A percentile compares a stretch with the other conserved stretches of the same genome.
These are phyloP conservation scores for Hymenoscyphus linearis DNA, from an alignment of 2,329 filamentous ascomycete genomes.

Conservation along the genomic window DNA sequence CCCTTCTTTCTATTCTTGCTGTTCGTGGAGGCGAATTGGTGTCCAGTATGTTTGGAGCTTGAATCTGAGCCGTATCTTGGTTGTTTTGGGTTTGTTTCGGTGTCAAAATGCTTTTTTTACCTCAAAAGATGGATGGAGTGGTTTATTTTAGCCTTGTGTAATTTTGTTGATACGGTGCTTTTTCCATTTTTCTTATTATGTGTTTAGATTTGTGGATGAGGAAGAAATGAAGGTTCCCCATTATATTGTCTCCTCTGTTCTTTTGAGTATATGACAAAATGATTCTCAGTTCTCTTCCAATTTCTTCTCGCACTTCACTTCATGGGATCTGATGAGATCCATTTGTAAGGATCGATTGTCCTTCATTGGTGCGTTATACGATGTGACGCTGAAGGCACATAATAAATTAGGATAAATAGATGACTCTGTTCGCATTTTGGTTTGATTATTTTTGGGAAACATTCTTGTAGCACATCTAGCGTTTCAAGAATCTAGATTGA, in stretches of 20 bases:
- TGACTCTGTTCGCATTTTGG: not conserved
- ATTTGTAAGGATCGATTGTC: too few species aligned
- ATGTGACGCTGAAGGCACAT: not conserved
- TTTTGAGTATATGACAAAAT: not conserved
- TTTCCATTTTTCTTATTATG: not conserved
- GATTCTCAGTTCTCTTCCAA: too few species aligned
- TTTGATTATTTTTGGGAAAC: not conserved
- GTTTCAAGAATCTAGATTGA: not conserved
- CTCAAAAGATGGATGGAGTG: not conserved
- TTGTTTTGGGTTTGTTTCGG: not conserved
- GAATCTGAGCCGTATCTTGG: not conserved
- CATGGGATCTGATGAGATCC: too few species aligned
- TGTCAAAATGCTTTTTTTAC: not conserved
- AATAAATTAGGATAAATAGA: not conserved
- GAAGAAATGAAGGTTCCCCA: not conserved
- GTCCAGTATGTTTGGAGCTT: conserved; percentile 59
- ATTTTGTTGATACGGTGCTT: not conserved
- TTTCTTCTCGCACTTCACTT: too few species aligned
- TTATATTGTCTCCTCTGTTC: not conserved
- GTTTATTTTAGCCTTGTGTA: not conserved
- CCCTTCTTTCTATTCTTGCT: conserved; percentile 72
- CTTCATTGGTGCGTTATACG: not conserved
- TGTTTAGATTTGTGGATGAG: not conserved
- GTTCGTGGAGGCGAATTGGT: conserved; percentile 75
- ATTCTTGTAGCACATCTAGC: not conserved